These are phyloP conservation scores for Trichoderma guizhouense DNA, from an alignment of 2,329 filamentous ascomycete genomes.

Conservation along the genomic window DNA sequence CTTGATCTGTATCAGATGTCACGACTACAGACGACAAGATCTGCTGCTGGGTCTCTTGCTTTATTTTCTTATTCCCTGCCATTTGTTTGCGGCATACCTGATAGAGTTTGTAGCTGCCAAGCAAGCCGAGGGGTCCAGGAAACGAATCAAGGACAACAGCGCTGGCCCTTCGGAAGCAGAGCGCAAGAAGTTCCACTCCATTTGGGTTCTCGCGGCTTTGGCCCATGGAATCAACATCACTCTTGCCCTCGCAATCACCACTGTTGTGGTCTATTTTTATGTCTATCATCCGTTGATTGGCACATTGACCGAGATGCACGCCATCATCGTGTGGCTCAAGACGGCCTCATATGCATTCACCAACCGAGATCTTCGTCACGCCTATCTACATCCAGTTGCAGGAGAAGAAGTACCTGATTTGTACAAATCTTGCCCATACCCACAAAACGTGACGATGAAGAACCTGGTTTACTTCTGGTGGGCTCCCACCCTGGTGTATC, in stretches of 20 bases:
- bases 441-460: conserved; percentile 79
- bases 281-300: conserved; percentile 93
- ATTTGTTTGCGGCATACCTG: conserved; percentile 84
- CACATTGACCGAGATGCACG: conserved; percentile 84
- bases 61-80: conserved; percentile 84
- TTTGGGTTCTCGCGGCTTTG: conserved; percentile 77
- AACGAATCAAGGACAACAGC: conserved; percentile 50
- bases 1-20: conserved; percentile 84
- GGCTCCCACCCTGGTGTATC: conserved; percentile 93
- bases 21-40: conserved; percentile 80
- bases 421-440: conserved; percentile 82
- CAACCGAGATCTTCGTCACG: conserved; percentile 90
- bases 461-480: conserved; percentile 98
- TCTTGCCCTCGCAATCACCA: conserved; percentile 74
- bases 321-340: conserved; percentile 94
- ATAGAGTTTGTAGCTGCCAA: conserved; percentile 82
- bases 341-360: conserved; percentile 94
- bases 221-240: conserved; percentile 82
- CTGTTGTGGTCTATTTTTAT: conserved; percentile 81
- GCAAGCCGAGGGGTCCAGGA: conserved; percentile 68
- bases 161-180: conserved; percentile 52
- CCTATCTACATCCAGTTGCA: conserved; percentile 72
- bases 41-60: conserved; percentile 71
- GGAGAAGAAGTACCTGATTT: conserved; percentile 73
- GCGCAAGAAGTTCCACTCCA: conserved; percentile 63